Evolutionary conservation across 805 yeast species (phyloP), one percentile per base, ranked within the genome.

Genomic region (Pichia paraexigua): DNA sequence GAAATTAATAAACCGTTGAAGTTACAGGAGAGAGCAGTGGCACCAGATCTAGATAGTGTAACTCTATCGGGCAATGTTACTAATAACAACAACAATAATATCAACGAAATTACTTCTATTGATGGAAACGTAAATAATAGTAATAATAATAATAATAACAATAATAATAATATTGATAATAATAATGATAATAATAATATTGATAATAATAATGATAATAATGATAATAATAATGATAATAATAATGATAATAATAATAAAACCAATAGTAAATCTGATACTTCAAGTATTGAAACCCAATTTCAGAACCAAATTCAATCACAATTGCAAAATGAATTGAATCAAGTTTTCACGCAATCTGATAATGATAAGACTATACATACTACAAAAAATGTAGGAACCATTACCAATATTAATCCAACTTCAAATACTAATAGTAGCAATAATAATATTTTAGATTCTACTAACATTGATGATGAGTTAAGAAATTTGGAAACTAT

Each of bases 391-490:
- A 35, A n/a, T 35, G 12, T n/a, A 7, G 39, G 39, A 35, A 7
- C 20, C 7, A 15, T 15, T 13, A 32, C 37, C 10, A 35, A 5
- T n/a, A 35, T 35, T 30, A 30, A 30, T 30, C 12, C 35, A 13
- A 15, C 35, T n/a, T 35, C 39, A 17, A 35, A 35, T n/a, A 35
- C 17, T n/a, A n/a, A 12, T 6, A 41, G 11, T 18, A n/a, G 18
- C 11, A 25, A 20, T 13, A 40, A 15, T 11, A 51, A 44, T 18
- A 20, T 52, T 3, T 24, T 49, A 15, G 57, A 54, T 32, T 43
- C 52, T 12, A 40, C 56, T 4, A 50, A 51, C 20, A 55, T 52
- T n/a, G 57, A 51, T 43, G 58, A 53, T 48, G 58, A 56, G 32
- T 43, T 56, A 32, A 49, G 51, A 40, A 55, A 54, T 22, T 27